phyloP scores from a whole-genome alignment of 176 grass and related monocot genomes.

The Lolium perenne region DNA sequence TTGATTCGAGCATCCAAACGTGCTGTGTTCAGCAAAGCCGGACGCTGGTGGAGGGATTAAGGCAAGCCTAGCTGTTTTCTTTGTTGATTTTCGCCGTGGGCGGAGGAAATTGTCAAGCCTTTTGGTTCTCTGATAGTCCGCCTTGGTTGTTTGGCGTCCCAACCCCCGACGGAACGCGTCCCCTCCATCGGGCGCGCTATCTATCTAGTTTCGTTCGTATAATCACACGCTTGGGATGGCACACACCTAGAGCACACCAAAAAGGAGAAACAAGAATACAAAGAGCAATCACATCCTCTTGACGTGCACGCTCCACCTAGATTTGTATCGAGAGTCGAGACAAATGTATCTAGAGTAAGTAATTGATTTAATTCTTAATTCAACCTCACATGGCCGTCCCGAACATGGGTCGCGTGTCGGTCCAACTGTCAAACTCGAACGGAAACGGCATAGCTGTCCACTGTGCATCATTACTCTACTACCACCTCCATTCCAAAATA shows the following conservation, averaged over 20 bases:
- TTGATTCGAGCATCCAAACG: background rate
- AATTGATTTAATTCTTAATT: too few relatives aligned
- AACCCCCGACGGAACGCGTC: background rate
- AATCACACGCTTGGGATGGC: background rate
- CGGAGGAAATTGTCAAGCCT: background rate
- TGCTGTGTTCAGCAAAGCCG: background rate
- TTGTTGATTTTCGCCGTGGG: background rate
- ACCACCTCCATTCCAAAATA: too few relatives aligned
- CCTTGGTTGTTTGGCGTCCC: background rate
- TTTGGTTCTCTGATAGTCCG: background rate
- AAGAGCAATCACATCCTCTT: background rate
- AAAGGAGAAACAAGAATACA: background rate
- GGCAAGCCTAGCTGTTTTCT: background rate
- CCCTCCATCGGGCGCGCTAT: background rate
- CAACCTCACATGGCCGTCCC: background rate
- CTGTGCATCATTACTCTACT: background rate
- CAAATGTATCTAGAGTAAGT: background rate
- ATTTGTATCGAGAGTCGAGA: background rate
- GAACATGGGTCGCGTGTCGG: constrained; percentile 1
- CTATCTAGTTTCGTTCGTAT: background rate
- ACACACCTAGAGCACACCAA: background rate
- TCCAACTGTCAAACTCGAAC: background rate
- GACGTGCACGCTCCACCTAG: background rate
- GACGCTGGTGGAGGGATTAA: background rate
- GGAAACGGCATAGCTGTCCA: background rate